phyloP scores from a whole-genome alignment of 805 yeast genomes.

The Cyberlindnera maritima region DNA sequence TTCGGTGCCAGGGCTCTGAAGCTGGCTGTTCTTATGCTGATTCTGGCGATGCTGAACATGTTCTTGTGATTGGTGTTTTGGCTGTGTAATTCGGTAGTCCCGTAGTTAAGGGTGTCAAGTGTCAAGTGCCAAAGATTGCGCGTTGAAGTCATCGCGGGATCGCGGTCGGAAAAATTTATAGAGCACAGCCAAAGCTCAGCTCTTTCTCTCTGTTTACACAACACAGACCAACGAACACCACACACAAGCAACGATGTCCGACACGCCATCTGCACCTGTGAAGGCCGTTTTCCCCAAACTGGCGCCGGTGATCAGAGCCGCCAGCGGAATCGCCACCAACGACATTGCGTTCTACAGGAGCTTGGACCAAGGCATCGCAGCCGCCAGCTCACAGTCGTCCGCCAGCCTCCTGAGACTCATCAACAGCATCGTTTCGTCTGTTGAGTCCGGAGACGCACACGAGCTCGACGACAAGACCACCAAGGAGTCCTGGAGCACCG shows the following conservation, averaged over 20 bases:
- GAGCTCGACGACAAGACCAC: constrained; percentile 40
- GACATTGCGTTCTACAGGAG: constrained; percentile 77
- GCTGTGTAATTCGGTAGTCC: too few species aligned
- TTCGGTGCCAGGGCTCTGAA: background rate
- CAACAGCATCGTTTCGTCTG: constrained; percentile 41
- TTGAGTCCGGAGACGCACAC: constrained; percentile 28
- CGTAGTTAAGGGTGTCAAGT: background rate
- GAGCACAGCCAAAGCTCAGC: too few species aligned
- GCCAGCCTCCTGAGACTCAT: constrained; percentile 42
- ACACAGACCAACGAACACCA: too few species aligned
- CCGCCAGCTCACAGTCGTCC: constrained; percentile 40
- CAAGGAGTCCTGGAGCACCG: constrained; percentile 54
- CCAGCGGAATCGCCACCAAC: constrained; percentile 69
- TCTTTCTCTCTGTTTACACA: background rate
- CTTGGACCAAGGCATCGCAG: constrained; percentile 47
- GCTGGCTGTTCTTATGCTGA: background rate
- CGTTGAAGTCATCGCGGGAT: too few species aligned
- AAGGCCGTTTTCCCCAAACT: constrained; percentile 39
- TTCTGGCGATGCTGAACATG: constrained; percentile 1
- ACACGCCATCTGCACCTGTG: background rate
- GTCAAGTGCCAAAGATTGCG: background rate
- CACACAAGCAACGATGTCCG: background rate
- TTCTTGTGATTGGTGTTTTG: background rate
- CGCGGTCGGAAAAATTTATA: constrained; percentile 1
- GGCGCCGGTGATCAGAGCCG: constrained; percentile 58